A percentile compares a stretch with the other conserved stretches of the same genome.
phyloP scores from a whole-genome alignment of 306 rosid species.

The Sicyos baderoa region DNA sequence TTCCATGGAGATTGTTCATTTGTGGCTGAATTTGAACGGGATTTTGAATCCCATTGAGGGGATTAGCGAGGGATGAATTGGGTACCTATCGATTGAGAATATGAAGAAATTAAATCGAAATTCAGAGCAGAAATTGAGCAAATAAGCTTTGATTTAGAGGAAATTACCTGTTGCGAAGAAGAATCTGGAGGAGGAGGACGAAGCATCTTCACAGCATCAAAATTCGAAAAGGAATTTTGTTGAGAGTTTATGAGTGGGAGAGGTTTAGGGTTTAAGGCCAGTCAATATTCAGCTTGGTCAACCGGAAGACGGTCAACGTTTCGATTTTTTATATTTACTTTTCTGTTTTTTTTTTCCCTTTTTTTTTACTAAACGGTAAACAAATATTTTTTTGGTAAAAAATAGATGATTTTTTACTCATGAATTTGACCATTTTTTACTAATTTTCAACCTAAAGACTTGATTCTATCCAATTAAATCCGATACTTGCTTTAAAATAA shows the following conservation, averaged over 20 bases:
- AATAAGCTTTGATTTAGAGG: not conserved
- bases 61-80: conserved; percentile 13
- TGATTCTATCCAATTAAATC: no score
- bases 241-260: not conserved
- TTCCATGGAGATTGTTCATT: conserved; percentile 22
- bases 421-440: no score
- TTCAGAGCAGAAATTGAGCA: not conserved
- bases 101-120: not conserved
- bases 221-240: not conserved
- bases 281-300: not conserved
- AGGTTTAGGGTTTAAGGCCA: conserved; percentile 17
- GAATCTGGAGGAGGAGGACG: conserved; percentile 8
- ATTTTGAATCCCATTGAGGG: conserved; percentile 20
- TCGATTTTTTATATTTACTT: no score
- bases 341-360: no score
- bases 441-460: no score
- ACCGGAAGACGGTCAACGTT: not conserved
- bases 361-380: no score
- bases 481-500: no score
- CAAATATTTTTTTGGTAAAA: no score
- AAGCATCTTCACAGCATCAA: conserved; percentile 3
- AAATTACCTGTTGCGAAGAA: conserved; percentile 30
- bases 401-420: no score
- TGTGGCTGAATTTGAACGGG: conserved; percentile 36
- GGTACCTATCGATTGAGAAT: conserved; percentile 14